Evolutionary conservation across 768 basidiomycete species (phyloP).

Genomic region (Lactifluus hygrophoroides): DNA sequence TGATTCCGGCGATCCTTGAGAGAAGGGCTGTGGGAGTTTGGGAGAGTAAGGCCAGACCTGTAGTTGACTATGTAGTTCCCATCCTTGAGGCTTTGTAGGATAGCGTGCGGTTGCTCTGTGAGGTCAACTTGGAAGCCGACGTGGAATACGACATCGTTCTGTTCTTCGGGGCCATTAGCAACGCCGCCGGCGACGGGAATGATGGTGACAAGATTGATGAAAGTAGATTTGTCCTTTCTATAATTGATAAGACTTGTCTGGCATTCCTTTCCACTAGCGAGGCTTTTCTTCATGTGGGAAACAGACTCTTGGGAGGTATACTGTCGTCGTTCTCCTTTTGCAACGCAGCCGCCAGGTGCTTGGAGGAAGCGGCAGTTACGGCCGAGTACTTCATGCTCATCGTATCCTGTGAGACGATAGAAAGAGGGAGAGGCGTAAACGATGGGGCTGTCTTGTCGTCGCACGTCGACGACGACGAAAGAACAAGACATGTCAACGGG

Average conservation of each 20-base stretch:
- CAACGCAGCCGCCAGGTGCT: slow-evolving; percentile 54
- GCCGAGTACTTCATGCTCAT: slow-evolving; percentile 69
- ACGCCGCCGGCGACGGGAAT: slow-evolving; percentile 72
- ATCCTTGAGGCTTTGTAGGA: slow-evolving; percentile 68
- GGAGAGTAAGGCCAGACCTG: slow-evolving; percentile 22
- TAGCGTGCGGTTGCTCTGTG: slow-evolving; percentile 75
- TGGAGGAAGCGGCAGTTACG: slow-evolving; percentile 90
- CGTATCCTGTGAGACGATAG: slow-evolving; percentile 65
- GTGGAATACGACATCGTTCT: slow-evolving; percentile 70
- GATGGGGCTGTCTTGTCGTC: slow-evolving; percentile 75
- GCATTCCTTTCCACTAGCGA: slow-evolving; percentile 74
- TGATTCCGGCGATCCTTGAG: slow-evolving; percentile 29
- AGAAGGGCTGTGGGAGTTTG: slow-evolving; percentile 18
- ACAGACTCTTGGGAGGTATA: slow-evolving; percentile 60
- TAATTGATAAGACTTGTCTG: slow-evolving; percentile 87
- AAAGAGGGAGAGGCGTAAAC: slow-evolving; percentile 89
- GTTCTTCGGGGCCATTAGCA: slow-evolving; percentile 39
- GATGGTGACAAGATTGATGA: slow-evolving; percentile 88
- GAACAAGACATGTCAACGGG: slow-evolving; percentile 88
- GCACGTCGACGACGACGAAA: slow-evolving; percentile 86
- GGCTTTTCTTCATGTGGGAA: slow-evolving; percentile 54
- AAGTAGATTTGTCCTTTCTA: slow-evolving; percentile 71
- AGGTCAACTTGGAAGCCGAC: slow-evolving; percentile 97
- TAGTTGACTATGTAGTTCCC: slow-evolving; percentile 72
- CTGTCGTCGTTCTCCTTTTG: slow-evolving; percentile 45